Evolutionary conservation across 352 stramenopile species (phyloP), one percentile per base, ranked within the genome.

Genomic region (Phytophthora pistaciae): DNA sequence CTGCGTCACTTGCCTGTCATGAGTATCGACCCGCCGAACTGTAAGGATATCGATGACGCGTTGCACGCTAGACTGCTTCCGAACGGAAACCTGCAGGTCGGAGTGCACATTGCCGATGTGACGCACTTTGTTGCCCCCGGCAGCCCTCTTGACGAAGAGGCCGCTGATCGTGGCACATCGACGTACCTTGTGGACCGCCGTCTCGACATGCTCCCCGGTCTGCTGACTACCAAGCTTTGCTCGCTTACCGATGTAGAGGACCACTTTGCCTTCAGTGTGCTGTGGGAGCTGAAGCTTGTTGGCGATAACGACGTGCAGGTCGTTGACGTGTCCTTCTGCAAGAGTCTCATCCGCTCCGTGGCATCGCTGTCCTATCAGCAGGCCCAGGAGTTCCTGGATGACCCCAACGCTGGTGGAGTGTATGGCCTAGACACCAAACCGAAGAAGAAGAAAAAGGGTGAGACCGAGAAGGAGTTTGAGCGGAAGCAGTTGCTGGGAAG

Each of bases 81-180:
- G 7, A 99, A 99, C 77, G 97, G 97, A 23, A 88, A 93, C 67
- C 61, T 96, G 58, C 88, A 99, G 57, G 87, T 99, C 7, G 98
- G 98, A 13, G 97, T 99, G 16, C 98, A 99, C 75, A 99, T 99
- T 83, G 98, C 98, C 5, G 98, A 99, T 75, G 98, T 99, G 9
- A 99, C 97, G 57, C 96, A 99, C 78, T 99, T 99, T 79, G 97
- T 99, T 23, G 85, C 92, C 27, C 85, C 97, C 14, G 97, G 92
- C 20, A 97, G 83, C 29, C 83, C 97, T 8, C 88, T 99, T 20
- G 98, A 99, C 72, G 81, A 98, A 69, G 98, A 99, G 74, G 93
- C 92, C 8, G 88, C 84, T 5, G 84, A 96, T 53, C 88, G 92
- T 62, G 91, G 85, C 18, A 99, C 98, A 16, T 99, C 97, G 23